A percentile compares a stretch with the other conserved stretches of the same genome.
These are phyloP conservation scores for Aspergillus sp. DNA, from an alignment of 2,329 filamentous ascomycete species.

Conservation along the genomic window DNA sequence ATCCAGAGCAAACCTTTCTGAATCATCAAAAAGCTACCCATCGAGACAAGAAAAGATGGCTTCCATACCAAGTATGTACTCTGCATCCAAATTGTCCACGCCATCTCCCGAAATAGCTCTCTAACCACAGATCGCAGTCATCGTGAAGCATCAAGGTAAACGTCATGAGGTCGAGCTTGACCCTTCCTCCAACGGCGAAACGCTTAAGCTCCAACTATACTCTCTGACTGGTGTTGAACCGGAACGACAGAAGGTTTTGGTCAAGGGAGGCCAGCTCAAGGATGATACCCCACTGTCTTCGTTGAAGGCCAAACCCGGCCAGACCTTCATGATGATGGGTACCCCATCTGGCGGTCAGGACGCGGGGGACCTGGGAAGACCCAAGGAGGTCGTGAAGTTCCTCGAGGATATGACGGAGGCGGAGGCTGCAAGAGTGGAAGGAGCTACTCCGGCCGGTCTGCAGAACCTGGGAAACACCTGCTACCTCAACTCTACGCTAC, in stretches of 20 bases:
- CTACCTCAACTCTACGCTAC: slow-evolving; percentile 97
- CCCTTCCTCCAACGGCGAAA: slow-evolving; percentile 77
- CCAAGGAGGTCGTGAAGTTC: slow-evolving; percentile 81
- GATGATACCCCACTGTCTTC: slow-evolving; percentile 86
- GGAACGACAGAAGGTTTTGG: slow-evolving; percentile 90
- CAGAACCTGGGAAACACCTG: slow-evolving; percentile 96
- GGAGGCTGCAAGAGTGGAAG: slow-evolving; percentile 77
- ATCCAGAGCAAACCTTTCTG: slow-evolving; percentile 4
- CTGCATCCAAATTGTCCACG: neutral
- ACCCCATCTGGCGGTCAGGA: slow-evolving; percentile 69
- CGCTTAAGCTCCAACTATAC: slow-evolving; percentile 93
- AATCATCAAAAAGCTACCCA: slow-evolving; percentile 1
- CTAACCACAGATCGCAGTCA: slow-evolving; percentile 56
- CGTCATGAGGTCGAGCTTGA: slow-evolving; percentile 94
- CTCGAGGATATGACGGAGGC: slow-evolving; percentile 97
- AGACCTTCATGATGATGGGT: slow-evolving; percentile 95
- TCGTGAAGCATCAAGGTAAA: slow-evolving; percentile 93
- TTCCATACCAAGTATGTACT: slow-evolving; percentile 53
- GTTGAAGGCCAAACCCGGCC: slow-evolving; percentile 80
- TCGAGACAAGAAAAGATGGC: slow-evolving; percentile 45
- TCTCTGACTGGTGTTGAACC: slow-evolving; percentile 95
- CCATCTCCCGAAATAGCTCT: neutral
- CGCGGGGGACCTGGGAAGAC: slow-evolving; percentile 61
- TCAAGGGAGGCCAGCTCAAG: slow-evolving; percentile 93
- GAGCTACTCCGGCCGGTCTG: slow-evolving; percentile 82